Base-by-base conservation (phyloP, 202 grass and related monocot species). In the Eragrostis tef region DNA sequence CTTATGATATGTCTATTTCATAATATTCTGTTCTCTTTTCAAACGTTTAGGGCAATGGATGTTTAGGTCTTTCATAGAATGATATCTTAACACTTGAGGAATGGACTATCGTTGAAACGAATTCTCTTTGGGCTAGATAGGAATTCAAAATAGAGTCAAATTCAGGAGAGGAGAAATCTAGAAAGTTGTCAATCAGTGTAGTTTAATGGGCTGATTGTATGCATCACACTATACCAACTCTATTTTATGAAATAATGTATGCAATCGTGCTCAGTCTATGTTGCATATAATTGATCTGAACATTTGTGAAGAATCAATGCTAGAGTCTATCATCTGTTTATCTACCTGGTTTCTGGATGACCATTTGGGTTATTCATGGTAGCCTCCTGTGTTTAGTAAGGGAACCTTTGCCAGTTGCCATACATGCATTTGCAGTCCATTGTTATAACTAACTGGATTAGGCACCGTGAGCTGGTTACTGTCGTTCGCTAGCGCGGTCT, bases 11-110 rank as follows among this genome's bases (percentile, higher is more conserved):
- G 58, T 61, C 11, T 14, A 49, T 73, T 81, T 72, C 44, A 49
- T 64, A 54, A 25, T 69, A 22, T 42, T 45, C 51, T 73, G 9
- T 48, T 84, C 11, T 77, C 46, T 82, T 82, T 84, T 77, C 67
- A 56, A 61, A 77, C 49, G 3, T 83, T 80, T 56, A 79, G 19
- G 20, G 0, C 52, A 21, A 56, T 67, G 70, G 12, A 67, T 54
- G 7, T 73, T 44, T 88, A 88, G 43, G 36, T 41, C 36, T 67
- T 69, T 86, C 11, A 10, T 56, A 74, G 56, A 58, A 85, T 31
- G n/a, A 73, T 72, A 73, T 48, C 60, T 50, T 52, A 71, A 31
- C n/a, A 45, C 34, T 59, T 77, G 42, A 45, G 48, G 27, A 52
- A 48, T 17, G 17, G 6, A 26, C 75, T 82, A 7, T 46, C 29